Evolutionary conservation across 2,329 filamentous ascomycete genomes (phyloP).

Genomic region (Fusarium concolor): DNA sequence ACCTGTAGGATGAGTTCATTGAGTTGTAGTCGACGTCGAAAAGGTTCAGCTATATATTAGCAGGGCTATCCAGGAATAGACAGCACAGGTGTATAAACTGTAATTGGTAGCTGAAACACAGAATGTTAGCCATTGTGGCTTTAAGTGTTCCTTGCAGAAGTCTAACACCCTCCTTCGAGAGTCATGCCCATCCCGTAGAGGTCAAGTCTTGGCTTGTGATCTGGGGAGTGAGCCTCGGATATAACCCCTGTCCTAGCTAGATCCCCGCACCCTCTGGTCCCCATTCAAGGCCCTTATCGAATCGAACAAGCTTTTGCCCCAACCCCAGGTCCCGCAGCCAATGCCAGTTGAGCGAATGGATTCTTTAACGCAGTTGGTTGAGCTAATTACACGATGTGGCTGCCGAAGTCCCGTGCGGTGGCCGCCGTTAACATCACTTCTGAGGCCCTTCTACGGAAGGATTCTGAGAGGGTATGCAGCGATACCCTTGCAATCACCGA

Average conservation of each 20-base stretch:
- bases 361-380: conserved; percentile 1
- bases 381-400: conserved; percentile 7
- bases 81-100: not conserved
- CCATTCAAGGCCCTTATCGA: not conserved
- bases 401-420: conserved; percentile 24
- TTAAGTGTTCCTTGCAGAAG: conserved; percentile 23
- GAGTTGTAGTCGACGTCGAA: not conserved
- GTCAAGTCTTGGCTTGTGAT: conserved; percentile 36
- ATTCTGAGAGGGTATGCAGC: not conserved
- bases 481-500: not conserved
- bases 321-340: conserved; percentile 1
- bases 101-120: not conserved
- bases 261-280: conserved; percentile 24
- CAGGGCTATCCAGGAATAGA: not conserved
- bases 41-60: not conserved
- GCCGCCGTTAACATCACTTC: not conserved
- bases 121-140: not conserved
- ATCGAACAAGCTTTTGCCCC: conserved; percentile 29
- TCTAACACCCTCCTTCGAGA: not conserved
- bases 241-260: conserved; percentile 23
- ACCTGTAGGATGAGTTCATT: not conserved
- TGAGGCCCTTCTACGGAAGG: conserved; percentile 6
- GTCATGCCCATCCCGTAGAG: not conserved
- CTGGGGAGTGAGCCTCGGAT: conserved; percentile 32
- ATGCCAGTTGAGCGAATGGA: not conserved